phyloP scores from a whole-genome alignment of 345 rosid genomes.

The Linum usitatissimum region DNA sequence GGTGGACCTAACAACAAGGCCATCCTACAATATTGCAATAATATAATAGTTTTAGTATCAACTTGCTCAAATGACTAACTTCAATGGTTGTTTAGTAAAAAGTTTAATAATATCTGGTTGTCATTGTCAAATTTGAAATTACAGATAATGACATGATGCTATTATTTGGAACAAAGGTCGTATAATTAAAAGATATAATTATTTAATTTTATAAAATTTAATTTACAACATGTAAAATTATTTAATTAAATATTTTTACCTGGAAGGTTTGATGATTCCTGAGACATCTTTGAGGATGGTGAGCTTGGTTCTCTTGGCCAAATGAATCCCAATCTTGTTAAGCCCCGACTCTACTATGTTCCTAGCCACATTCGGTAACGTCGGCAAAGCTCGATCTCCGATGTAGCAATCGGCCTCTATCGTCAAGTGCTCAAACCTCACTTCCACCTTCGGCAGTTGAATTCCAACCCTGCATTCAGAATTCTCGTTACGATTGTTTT shows the following conservation, averaged over 20 bases:
- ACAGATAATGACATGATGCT: no score
- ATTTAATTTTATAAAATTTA: no score
- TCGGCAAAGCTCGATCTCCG: slow-evolving; percentile 78
- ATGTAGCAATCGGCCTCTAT: slow-evolving; percentile 64
- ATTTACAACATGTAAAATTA: no score
- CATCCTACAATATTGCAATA: slow-evolving; percentile 32
- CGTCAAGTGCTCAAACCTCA: slow-evolving; percentile 50
- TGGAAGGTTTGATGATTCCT: slow-evolving; percentile 60
- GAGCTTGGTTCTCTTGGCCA: slow-evolving; percentile 57
- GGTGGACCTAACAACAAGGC: slow-evolving; percentile 78
- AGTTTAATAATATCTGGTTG: no score
- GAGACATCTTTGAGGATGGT: slow-evolving; percentile 74
- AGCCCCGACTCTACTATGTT: slow-evolving; percentile 63
- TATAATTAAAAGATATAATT: no score
- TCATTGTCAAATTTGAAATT: no score
- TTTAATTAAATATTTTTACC: slow-evolving; percentile 24
- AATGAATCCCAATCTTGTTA: slow-evolving; percentile 37
- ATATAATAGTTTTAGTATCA: not conserved
- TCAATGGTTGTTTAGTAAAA: no score
- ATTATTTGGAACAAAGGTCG: no score
- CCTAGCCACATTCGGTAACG: slow-evolving; percentile 55
- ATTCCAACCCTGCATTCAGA: slow-evolving; percentile 60
- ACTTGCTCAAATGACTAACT: no score
- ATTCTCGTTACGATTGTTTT: no score
- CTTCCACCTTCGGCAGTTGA: slow-evolving; percentile 64